Conservation (phyloP, 352 stramenopile species). For the Globisporangium canariense region DNA sequence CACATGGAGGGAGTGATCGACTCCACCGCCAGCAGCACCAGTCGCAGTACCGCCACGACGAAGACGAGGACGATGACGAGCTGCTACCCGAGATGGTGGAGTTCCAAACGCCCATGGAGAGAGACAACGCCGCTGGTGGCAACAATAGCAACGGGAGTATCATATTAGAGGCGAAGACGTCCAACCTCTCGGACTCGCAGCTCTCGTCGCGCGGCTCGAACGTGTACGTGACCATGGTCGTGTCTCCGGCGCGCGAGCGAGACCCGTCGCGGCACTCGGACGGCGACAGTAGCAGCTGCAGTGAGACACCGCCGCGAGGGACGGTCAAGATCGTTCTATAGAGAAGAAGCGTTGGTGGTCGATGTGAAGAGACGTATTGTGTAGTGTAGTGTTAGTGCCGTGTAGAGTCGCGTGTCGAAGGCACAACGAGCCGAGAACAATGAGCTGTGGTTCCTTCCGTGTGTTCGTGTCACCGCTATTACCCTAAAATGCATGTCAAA, state of each 20-base stretch:
- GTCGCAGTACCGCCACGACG: not conserved
- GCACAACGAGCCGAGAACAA: not conserved
- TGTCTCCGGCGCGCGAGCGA: conserved; percentile 11
- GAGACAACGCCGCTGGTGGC: not conserved
- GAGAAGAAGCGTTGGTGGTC: too few relatives aligned
- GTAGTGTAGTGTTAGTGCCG: not conserved
- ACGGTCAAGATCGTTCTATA: conserved; percentile 14
- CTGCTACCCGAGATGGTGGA: conserved; percentile 15
- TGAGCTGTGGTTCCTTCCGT: not conserved
- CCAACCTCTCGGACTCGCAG: not conserved
- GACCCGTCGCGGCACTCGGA: conserved; percentile 1
- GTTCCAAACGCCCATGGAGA: conserved; percentile 16
- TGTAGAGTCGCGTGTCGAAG: not conserved
- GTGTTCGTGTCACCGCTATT: too few relatives aligned
- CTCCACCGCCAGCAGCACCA: not conserved
- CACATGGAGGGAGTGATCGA: not conserved
- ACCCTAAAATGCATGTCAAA: too few relatives aligned
- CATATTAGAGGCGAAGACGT: not conserved
- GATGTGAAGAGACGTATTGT: too few relatives aligned
- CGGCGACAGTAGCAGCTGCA: not conserved
- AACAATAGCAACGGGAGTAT: not conserved
- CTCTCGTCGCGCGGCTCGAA: conserved; percentile 11
- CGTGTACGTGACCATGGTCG: conserved; percentile 19
- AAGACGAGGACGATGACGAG: conserved; percentile 12
- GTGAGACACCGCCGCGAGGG: not conserved